A percentile compares a stretch with the other conserved stretches of the same genome.
phyloP scores from a whole-genome alignment of 306 rosid species.

The Lablab purpureus region DNA sequence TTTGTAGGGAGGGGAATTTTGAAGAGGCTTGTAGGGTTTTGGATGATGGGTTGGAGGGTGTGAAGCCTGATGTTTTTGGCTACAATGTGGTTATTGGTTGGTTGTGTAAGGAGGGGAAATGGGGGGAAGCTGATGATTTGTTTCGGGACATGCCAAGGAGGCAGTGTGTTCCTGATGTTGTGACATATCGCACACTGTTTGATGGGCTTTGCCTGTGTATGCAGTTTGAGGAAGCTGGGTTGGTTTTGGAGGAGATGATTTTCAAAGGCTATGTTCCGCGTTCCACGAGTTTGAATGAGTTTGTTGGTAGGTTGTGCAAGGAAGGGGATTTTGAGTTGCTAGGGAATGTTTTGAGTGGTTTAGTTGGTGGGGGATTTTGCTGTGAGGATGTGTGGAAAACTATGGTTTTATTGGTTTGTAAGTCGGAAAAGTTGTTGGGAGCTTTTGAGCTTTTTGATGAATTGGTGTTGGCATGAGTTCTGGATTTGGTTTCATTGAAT shows the following conservation, averaged over 20 bases:
- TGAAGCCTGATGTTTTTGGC: conserved; percentile 66
- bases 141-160: conserved; percentile 78
- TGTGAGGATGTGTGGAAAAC: conserved; percentile 53
- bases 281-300: conserved; percentile 45
- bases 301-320: conserved; percentile 52
- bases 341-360: conserved; percentile 49
- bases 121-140: conserved; percentile 72
- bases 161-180: conserved; percentile 59
- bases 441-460: conserved; percentile 51
- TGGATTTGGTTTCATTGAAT: conserved; percentile 8
- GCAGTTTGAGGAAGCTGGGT: conserved; percentile 67
- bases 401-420: conserved; percentile 56
- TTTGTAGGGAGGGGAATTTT: conserved; percentile 65
- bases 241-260: conserved; percentile 76
- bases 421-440: conserved; percentile 47
- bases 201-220: conserved; percentile 61
- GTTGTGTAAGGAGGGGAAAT: conserved; percentile 66
- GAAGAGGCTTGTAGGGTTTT: conserved; percentile 60
- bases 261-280: conserved; percentile 66
- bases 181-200: conserved; percentile 68
- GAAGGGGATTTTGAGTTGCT: conserved; percentile 61
- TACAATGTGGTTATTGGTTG: conserved; percentile 70
- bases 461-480: conserved; percentile 43
- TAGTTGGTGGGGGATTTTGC: conserved; percentile 53
- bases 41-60: conserved; percentile 73